Evolutionary conservation across 305 asterid genomes (phyloP).

Genomic region (Euphrasia arctica): DNA sequence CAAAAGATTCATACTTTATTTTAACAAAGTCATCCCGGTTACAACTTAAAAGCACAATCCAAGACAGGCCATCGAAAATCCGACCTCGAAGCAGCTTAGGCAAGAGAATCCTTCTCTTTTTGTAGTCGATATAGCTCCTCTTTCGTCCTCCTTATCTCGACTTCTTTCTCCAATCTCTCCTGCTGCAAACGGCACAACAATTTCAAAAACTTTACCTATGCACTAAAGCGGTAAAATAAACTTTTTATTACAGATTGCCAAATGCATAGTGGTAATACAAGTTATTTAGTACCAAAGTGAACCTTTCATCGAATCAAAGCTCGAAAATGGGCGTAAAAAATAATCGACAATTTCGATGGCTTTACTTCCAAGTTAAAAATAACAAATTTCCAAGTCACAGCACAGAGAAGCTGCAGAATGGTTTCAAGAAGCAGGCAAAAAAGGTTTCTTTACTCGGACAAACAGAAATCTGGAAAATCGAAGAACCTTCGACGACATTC

Average conservation of each 20-base stretch:
- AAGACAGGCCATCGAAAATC: background rate
- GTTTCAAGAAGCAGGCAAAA: background rate
- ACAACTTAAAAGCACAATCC: no score
- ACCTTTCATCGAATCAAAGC: background rate
- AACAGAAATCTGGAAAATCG: background rate
- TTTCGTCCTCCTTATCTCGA: slow-evolving; percentile 57
- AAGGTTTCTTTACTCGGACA: background rate
- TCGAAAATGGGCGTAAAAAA: no score
- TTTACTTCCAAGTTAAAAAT: background rate
- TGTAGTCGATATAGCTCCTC: slow-evolving; percentile 59
- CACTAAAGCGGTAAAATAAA: background rate
- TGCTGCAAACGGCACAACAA: slow-evolving; percentile 38
- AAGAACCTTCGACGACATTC: background rate
- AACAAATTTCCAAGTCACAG: background rate
- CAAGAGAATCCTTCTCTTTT: slow-evolving; percentile 54
- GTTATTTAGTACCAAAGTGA: background rate
- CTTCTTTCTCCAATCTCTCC: slow-evolving; percentile 70
- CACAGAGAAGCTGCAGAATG: background rate
- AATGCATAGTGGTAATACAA: no score
- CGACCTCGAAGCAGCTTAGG: slow-evolving; percentile 28
- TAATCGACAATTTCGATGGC: background rate
- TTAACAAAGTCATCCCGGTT: no score
- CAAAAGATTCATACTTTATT: no score
- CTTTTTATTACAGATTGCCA: background rate
- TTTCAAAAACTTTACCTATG: background rate